These are phyloP conservation scores for Sistotremastrum niveocremeum DNA, from an alignment of 768 basidiomycete species.

Conservation along the genomic window DNA sequence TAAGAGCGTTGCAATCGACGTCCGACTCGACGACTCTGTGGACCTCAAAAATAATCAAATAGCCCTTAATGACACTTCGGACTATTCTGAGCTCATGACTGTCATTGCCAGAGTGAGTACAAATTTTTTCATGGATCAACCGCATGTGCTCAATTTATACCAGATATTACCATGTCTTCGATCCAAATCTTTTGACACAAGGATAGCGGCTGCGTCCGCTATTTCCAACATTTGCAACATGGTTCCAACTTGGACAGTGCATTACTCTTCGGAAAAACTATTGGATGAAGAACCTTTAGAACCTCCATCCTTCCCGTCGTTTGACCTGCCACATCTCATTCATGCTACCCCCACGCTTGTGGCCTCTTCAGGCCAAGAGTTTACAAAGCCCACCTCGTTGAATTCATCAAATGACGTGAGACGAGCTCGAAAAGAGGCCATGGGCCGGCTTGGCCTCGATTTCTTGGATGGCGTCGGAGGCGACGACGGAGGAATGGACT, in stretches of 20 bases:
- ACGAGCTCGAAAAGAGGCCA: slow-evolving; percentile 78
- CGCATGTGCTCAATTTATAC: neutral
- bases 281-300: slow-evolving; percentile 17
- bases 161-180: slow-evolving; percentile 86
- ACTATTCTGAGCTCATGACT: slow-evolving; percentile 84
- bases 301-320: slow-evolving; percentile 51
- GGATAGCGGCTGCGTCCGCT: slow-evolving; percentile 78
- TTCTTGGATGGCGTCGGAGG: slow-evolving; percentile 63
- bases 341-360: slow-evolving; percentile 67
- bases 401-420: slow-evolving; percentile 69
- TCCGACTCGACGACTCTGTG: slow-evolving; percentile 65
- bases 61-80: slow-evolving; percentile 48
- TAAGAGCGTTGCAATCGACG: slow-evolving; percentile 73
- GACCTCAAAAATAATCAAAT: slow-evolving; percentile 50
- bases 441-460: slow-evolving; percentile 77
- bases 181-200: slow-evolving; percentile 86
- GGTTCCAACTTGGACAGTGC: slow-evolving; percentile 67
- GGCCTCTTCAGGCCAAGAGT: slow-evolving; percentile 91
- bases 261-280: slow-evolving; percentile 23
- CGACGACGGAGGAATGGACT: slow-evolving; percentile 62
- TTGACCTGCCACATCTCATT: slow-evolving; percentile 67
- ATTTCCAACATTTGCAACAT: slow-evolving; percentile 77
- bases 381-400: slow-evolving; percentile 54
- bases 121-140: neutral
- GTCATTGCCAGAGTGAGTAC: slow-evolving; percentile 76